Evolutionary conservation across 192 early-diverging fungal species (phyloP).

Genomic region (Diversispora eburnea): DNA sequence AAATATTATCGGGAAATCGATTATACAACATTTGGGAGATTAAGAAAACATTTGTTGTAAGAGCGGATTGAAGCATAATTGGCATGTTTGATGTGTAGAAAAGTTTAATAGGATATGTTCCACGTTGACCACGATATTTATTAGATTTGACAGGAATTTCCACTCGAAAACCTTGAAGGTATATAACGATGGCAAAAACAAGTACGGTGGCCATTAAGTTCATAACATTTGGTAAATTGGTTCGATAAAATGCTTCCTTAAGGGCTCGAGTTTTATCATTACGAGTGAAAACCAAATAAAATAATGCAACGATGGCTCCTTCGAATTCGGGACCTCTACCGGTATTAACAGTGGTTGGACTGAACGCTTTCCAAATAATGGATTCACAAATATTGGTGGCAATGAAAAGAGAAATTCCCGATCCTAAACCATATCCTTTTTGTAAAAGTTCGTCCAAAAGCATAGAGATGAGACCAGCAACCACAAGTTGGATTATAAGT

Average conservation of each 20-base stretch:
- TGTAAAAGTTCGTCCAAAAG: slow-evolving; percentile 98
- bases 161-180: slow-evolving; percentile 99
- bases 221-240: slow-evolving; percentile 80
- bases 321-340: slow-evolving; percentile 98
- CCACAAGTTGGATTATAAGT: slow-evolving; percentile 94
- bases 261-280: slow-evolving; percentile 95
- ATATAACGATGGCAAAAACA: slow-evolving; percentile 85
- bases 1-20: slow-evolving; percentile 94
- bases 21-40: slow-evolving; percentile 98
- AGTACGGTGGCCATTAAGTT: slow-evolving; percentile 88
- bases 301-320: slow-evolving; percentile 93
- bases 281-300: slow-evolving; percentile 93
- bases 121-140: slow-evolving; percentile 93
- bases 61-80: slow-evolving; percentile 98
- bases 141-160: slow-evolving; percentile 99
- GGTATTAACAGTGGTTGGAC: slow-evolving; percentile 96
- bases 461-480: slow-evolving; percentile 96
- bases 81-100: slow-evolving; percentile 99
- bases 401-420: slow-evolving; percentile 99
- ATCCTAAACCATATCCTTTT: slow-evolving; percentile 99
- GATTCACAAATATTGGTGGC: slow-evolving; percentile 99
- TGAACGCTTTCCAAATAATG: slow-evolving; percentile 99
- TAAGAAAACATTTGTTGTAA: slow-evolving; percentile 96
- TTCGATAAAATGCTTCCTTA: slow-evolving; percentile 95
- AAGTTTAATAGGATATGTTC: slow-evolving; percentile 98